Conservation (phyloP, 2,329 filamentous ascomycete genomes). For the Xylaria arbuscula region DNA sequence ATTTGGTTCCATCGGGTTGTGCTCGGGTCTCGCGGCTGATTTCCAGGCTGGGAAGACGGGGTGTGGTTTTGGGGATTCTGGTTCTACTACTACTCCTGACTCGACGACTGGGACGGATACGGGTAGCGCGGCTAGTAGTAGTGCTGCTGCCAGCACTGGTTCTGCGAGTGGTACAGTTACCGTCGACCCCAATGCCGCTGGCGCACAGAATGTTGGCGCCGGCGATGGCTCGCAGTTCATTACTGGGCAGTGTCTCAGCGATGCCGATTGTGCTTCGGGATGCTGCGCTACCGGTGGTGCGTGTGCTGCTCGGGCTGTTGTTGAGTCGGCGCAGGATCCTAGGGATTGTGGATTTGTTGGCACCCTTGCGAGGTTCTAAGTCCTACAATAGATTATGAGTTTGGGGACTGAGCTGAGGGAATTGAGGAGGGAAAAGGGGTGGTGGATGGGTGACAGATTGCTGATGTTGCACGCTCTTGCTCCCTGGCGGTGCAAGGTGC, state of each 20-base stretch:
- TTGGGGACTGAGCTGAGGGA: too few relatives aligned
- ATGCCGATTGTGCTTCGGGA: slow-evolving; percentile 46
- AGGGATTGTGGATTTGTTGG: slow-evolving; percentile 31
- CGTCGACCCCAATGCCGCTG: slow-evolving; percentile 35
- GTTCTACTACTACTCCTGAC: neutral
- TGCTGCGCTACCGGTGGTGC: slow-evolving; percentile 31
- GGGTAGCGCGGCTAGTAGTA: neutral
- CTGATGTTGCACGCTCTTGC: neutral
- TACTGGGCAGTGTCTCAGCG: slow-evolving; percentile 47
- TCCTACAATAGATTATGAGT: too few relatives aligned
- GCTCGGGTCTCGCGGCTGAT: slow-evolving; percentile 44
- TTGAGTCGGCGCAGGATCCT: slow-evolving; percentile 22
- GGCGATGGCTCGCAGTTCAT: slow-evolving; percentile 47
- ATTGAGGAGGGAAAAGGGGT: neutral
- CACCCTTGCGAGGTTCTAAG: slow-evolving; percentile 9
- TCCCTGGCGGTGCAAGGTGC: neutral
- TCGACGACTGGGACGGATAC: too few relatives aligned
- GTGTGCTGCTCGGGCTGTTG: slow-evolving; percentile 26
- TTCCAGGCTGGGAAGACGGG: slow-evolving; percentile 48
- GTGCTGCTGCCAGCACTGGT: neutral
- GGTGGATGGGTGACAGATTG: neutral
- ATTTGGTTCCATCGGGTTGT: slow-evolving; percentile 43
- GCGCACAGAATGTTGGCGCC: slow-evolving; percentile 45
- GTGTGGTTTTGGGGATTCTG: slow-evolving; percentile 44
- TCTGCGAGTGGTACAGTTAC: neutral